Base-by-base conservation (phyloP, 306 rosid genomes). In the Biancaea sappan region DNA sequence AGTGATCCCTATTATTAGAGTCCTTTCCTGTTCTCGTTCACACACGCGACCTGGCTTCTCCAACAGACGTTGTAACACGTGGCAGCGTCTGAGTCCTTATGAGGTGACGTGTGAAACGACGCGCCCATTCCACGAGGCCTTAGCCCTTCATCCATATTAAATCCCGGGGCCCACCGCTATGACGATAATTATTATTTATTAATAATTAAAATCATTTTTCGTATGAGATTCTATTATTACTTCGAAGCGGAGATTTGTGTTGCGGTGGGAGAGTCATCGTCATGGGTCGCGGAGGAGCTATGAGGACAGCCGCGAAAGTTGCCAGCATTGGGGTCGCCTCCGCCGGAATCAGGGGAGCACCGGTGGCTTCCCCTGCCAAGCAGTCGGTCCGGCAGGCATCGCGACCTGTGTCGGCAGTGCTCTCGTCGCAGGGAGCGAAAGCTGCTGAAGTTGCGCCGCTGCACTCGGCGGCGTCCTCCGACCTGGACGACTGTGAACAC, bases 201-300 rank as follows among this genome's bases (percentile, higher is more conserved):
- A 60, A 77, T 54, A 60, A 32, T 2, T 29, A 19, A 3, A 1
- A n/a, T 65, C 38, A 6, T 62, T 38, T 38, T 5, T 10, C 9
- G 18, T 41, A 22, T 38, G 10, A 5, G 31, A 0, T 1, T 25
- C 61, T 7, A n/a, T 13, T 32, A 16, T 18, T 34, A 16, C 8
- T 0, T 21, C 9, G n/a, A 0, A 18, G 15, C 15, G 19, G 3
- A 16, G 15, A n/a, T 60, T 32, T 37, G 1, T 60, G 66, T 59
- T n/a, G n/a, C n/a, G 19, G 6, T 16, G 66, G 35, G 13, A 19
- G 54, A 46, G n/a, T 22, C 40, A 40, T 21, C 46, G n/a, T n/a
- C n/a, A 92, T 87, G 96, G 96, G 90, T 43, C 96, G 96, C 43
- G 91, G 94, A 71, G 87, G 73, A 73, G 77, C 29, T 21, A 72